Percentiles rank a stretch among this genome's conserved stretches.
phyloP scores from a whole-genome alignment of 805 yeast genomes.

The Candida krabiensis region DNA sequence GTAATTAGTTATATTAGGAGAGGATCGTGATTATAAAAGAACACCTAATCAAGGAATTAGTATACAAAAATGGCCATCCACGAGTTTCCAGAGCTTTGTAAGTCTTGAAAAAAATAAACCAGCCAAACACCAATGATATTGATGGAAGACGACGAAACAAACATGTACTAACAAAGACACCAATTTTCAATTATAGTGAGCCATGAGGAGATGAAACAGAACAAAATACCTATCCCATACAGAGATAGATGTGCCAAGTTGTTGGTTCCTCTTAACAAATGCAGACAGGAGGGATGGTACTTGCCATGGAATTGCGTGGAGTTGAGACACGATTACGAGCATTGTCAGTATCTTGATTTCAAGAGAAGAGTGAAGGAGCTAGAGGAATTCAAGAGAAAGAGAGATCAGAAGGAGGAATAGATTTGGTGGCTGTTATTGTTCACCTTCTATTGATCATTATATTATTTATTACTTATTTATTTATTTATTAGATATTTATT shows the following conservation, averaged over 20 bases:
- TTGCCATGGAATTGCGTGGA: constrained; percentile 74
- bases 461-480: constrained; percentile 5
- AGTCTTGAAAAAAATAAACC: constrained; percentile 20
- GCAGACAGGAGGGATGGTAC: constrained; percentile 56
- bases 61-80: constrained; percentile 31
- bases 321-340: constrained; percentile 80
- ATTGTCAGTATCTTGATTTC: constrained; percentile 81
- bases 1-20: no score
- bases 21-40: no score
- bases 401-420: constrained; percentile 20
- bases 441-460: constrained; percentile 1
- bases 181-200: constrained; percentile 48
- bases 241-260: constrained; percentile 80
- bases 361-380: constrained; percentile 76
- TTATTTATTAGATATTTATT: no score
- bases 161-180: constrained; percentile 2
- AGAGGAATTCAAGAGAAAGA: constrained; percentile 49
- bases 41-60: no score
- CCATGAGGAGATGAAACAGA: constrained; percentile 79
- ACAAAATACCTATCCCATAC: constrained; percentile 75
- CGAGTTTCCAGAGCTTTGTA: constrained; percentile 44
- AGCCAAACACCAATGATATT: not conserved
- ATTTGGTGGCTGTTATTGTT: not conserved
- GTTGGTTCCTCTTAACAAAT: constrained; percentile 59
- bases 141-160: not conserved